Evolutionary conservation across 208 protist species (phyloP), one percentile per base, ranked within the genome.

Genomic region (Trypanosoma melophagium): DNA sequence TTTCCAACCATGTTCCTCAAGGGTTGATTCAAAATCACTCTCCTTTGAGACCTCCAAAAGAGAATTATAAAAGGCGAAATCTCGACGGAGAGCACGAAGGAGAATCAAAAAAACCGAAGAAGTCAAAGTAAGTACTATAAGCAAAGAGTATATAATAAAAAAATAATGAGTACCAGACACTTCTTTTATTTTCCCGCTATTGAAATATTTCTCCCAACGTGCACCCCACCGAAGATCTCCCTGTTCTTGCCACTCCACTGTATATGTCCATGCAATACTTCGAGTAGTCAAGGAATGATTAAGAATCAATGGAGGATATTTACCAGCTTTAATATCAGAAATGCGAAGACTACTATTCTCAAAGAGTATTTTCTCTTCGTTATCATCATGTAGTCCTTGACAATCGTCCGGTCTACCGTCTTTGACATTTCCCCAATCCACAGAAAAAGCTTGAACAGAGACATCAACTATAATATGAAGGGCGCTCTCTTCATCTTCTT

Each of bases 91-190:
- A 3, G 93, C 96, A 35, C 94, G 76, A 52, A 98, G 65, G 77
- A 98, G 83, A 44, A 98, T 98, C 81, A 98, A 90, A 0, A 91
- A 93, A 1, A 98, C 82, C 74, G 98, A 97, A 35, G 54, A 69
- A 7, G 87, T 79, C 4, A 98, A 76, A 74, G 96, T 94, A 38
- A 98, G 57, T 2, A 98, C 89, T 38, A 98, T 94, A 62, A 98
- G 80, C 3, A 97, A 65, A 4, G 87, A 94, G 81, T 98, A 98
- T 42, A 98, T 71, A 50, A 98, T 93, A 12, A 86, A 92, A 69
- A 97, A 97, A 90, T 86, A 97, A 74, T 97, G 95, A 19, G 95
- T 86, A 19, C 40, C 25, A 17, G 19, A n/a, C 19, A 88, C 45
- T 0, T 69, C 42, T 54, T 86, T 80, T 9, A 68, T 62, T 60